Base-by-base conservation (phyloP, 2,329 filamentous ascomycete species). In the Fusarium avenaceum region DNA sequence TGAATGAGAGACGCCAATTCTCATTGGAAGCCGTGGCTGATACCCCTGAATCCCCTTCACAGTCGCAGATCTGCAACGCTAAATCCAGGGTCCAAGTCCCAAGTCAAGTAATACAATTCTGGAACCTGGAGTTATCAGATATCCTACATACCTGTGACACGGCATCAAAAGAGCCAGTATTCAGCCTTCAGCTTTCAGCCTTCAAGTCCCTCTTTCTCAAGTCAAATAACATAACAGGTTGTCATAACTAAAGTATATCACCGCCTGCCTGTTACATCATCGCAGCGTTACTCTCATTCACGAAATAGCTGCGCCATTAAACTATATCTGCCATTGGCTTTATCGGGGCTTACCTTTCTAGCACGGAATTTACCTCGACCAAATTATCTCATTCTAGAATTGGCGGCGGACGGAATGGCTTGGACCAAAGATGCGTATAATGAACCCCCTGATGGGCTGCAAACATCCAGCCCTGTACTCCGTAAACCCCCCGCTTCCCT, bases 1-100 rank as follows among this genome's bases (percentile, higher is more conserved):
- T 69, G 55, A 17, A 51, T 48, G 57, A 55, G 24, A 55, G 19
- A 52, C 28, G 32, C 22, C 26, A 43, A 45, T 56, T 39, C 54
- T 40, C 11, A 61, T 65, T 64, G 60, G 60, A 44, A 50, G 54
- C 19, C 44, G 50, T 22, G 32, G 35, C 35, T 24, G 30, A 28
- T 52, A 63, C 66, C 66, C 66, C 66, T 70, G 66, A 63, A 58
- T 59, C 38, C 39, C 46, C 39, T 51, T 51, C 38, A 54, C 32
- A 61, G 49, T 63, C 33, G 28, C 40, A 44, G 65, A 69, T 69
- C 66, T 47, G 38, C 66, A 67, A 57, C 63, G 52, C 66, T 69
- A 69, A 70, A 69, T 70, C 40, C 57, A 67, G 66, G 66, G 66
- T 67, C 57, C 46, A 63, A 38, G 15, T 26, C 26, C 24, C 24